Percentiles rank a stretch among this genome's conserved stretches.
These are phyloP conservation scores for Leishmania gerbilli DNA, from an alignment of 208 protist genomes.

Conservation along the genomic window DNA sequence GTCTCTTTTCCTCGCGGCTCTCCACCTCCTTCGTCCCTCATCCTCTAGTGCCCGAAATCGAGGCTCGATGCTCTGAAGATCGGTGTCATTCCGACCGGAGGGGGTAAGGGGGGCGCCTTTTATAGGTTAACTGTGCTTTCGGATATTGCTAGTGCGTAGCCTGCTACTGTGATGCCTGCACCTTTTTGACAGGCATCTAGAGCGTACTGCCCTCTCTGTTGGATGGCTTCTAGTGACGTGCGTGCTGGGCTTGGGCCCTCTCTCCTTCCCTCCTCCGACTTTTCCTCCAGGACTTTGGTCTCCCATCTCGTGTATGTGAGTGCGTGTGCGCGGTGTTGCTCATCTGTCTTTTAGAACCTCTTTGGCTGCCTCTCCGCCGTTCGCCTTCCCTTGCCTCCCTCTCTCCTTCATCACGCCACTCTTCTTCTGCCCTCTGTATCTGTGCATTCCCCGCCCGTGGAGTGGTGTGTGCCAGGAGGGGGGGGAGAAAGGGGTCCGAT, in stretches of 20 bases:
- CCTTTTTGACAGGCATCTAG: neutral
- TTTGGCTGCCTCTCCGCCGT: slow-evolving; percentile 14
- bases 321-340: neutral
- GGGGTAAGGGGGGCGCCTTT: neutral
- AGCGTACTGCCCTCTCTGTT: slow-evolving; percentile 3
- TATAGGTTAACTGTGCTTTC: neutral
- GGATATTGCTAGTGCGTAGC: neutral
- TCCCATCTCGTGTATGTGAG: neutral
- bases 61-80: neutral
- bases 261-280: neutral
- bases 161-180: neutral
- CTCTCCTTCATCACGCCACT: neutral
- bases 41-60: neutral
- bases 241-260: neutral
- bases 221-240: slow-evolving; percentile 8
- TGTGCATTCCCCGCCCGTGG: neutral
- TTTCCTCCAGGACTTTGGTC: neutral
- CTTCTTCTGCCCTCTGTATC: neutral
- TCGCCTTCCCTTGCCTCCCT: neutral
- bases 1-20: neutral
- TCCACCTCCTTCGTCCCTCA: neutral
- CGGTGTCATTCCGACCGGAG: neutral
- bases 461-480: neutral
- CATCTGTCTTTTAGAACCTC: slow-evolving; percentile 40
- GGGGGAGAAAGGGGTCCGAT: neutral